These are phyloP conservation scores for Lentinula lateritia DNA, from an alignment of 768 basidiomycete species.

Conservation along the genomic window DNA sequence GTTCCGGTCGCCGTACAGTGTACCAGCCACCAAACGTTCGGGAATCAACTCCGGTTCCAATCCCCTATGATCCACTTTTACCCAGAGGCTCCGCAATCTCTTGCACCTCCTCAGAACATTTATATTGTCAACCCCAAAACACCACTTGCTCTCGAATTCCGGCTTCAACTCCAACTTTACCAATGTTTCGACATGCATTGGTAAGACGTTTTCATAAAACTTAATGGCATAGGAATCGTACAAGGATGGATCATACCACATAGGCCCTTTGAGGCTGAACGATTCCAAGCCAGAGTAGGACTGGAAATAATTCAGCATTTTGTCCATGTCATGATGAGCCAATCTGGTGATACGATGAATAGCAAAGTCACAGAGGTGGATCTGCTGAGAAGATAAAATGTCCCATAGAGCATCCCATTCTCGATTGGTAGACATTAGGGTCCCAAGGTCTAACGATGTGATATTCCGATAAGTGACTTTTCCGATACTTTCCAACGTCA, in stretches of 20 bases:
- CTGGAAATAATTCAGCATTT: background rate
- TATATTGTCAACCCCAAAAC: background rate
- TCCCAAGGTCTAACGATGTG: background rate
- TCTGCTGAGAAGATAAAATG: background rate
- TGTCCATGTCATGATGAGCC: background rate
- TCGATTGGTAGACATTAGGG: background rate
- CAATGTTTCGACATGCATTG: background rate
- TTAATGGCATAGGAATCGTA: background rate
- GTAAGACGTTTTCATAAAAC: background rate
- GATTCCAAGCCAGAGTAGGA: conserved; percentile 3
- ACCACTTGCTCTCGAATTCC: background rate
- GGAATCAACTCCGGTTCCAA: background rate
- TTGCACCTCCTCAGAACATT: background rate
- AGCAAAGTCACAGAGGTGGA: background rate
- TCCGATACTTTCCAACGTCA: background rate
- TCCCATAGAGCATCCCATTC: background rate
- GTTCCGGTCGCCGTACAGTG: background rate
- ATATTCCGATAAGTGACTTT: background rate
- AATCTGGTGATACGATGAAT: background rate
- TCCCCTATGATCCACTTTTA: background rate
- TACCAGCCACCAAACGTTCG: background rate
- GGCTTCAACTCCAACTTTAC: background rate
- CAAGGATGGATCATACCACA: background rate
- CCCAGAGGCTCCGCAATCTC: background rate
- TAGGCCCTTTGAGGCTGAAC: background rate